Percentiles rank a stretch among this genome's conserved stretches.
Conservation (phyloP, 306 rosid genomes). For the Fragaria ananassa region DNA sequence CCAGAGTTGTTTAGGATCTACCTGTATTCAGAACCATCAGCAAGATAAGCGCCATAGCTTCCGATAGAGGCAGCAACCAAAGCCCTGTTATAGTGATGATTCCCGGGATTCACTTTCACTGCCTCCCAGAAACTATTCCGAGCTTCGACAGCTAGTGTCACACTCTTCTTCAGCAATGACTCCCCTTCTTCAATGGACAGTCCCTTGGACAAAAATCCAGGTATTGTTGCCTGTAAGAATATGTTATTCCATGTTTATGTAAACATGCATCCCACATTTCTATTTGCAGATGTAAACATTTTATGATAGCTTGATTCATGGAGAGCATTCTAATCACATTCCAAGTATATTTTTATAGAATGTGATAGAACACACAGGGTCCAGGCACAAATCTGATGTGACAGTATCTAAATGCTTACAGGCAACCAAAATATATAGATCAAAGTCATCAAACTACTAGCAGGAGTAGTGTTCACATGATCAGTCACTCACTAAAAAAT, state of each 20-base stretch:
- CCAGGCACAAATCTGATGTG: neutral
- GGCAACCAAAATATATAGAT: neutral
- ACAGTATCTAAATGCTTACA: neutral
- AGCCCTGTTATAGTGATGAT: constrained; percentile 47
- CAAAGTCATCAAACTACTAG: neutral
- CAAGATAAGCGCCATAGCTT: constrained; percentile 94
- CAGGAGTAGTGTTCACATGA: neutral
- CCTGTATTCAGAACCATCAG: constrained; percentile 96
- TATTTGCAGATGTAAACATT: neutral
- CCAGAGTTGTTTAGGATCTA: constrained; percentile 17
- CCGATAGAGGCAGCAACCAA: constrained; percentile 93
- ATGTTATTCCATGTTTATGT: neutral
- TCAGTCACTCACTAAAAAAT: no score
- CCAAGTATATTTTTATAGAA: neutral
- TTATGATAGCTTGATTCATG: neutral
- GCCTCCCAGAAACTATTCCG: constrained; percentile 74
- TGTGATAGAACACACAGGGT: neutral
- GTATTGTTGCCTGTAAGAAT: constrained; percentile 59
- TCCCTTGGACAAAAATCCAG: constrained; percentile 77
- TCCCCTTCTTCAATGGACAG: constrained; percentile 66
- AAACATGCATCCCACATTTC: neutral
- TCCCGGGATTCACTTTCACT: constrained; percentile 34
- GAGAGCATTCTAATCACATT: neutral
- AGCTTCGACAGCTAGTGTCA: constrained; percentile 74
- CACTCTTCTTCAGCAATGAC: constrained; percentile 54